Base-by-base conservation (phyloP, 495 filamentous ascomycete species). In the Baudoinia panamericana region DNA sequence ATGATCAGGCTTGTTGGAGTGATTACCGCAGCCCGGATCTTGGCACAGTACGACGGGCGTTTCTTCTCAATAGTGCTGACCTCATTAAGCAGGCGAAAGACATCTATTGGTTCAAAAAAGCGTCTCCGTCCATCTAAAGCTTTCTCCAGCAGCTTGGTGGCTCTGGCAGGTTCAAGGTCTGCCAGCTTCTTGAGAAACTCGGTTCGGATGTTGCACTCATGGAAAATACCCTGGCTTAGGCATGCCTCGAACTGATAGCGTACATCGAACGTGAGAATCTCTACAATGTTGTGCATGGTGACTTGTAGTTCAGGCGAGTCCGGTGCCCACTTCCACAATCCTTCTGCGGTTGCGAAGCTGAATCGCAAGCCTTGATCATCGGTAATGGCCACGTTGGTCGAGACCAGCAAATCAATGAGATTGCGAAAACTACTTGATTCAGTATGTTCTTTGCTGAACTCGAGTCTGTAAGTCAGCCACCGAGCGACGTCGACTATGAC, bases 181-280 rank as follows among this genome's bases (percentile, higher is more conserved):
- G 63, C 53, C 4, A 97, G 63, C 29, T 56, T 71, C 15, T 65
- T 45, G 13, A 87, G 58, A 46, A 93, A 95, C 7, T 71, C 63
- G 4, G 59, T 53, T 5, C 61, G 68, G 37, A 94, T 69, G 36
- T 75, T 82, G 54, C 78, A 71, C 57, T 93, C 86, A 36, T 77
- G 79, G n/a, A 97, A 61, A n/a, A 70, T 63, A 0, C 76, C 75
- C 16, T 82, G 70, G 0, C 86, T 93, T 7, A 96, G 68, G 55
- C 88, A 95, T 0, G 84, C 87, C 58, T 96, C 87, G 0, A 97
- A 70, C 58, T 93, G 88, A 52, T 96, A 96, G 7, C 83, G 74
- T 2, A 88, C 73, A 1, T 73, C 56, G 33, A 86, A 95, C 0
- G 75, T 63, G 3, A 97, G 65, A 9, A 46, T 33, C 35, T 57